Conservation (phyloP, 1,139 yeast genomes). For the Debaryomycetaceae sp. region DNA sequence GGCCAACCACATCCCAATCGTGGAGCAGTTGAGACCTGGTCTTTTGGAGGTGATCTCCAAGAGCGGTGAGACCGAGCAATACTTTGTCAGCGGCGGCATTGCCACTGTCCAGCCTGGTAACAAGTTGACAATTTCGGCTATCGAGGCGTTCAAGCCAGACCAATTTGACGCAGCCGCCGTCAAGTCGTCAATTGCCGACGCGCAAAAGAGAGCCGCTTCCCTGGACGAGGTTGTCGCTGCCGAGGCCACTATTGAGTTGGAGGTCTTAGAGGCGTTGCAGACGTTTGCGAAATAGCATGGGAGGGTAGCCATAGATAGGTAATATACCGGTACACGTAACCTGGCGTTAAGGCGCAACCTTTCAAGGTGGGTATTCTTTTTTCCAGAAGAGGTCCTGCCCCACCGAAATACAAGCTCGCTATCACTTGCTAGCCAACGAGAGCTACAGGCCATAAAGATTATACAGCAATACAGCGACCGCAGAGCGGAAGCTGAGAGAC, state of each 20-base stretch:
- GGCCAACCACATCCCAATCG: constrained; percentile 97
- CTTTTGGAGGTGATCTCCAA: constrained; percentile 85
- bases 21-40: constrained; percentile 97
- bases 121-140: constrained; percentile 83
- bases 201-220: constrained; percentile 85
- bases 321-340: too few species aligned
- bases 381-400: too few species aligned
- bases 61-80: constrained; percentile 70
- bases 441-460: too few species aligned
- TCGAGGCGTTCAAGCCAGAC: constrained; percentile 92
- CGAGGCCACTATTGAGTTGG: constrained; percentile 92
- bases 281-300: constrained; percentile 70
- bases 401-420: too few species aligned
- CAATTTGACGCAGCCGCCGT: constrained; percentile 81
- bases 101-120: constrained; percentile 97
- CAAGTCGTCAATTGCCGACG: constrained; percentile 82
- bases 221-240: constrained; percentile 87
- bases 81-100: constrained; percentile 93
- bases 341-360: too few species aligned
- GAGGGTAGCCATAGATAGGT: too few species aligned
- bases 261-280: constrained; percentile 92
- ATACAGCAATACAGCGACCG: too few species aligned
- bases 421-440: too few species aligned
- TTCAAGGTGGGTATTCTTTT: too few species aligned
- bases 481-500: too few species aligned